phyloP scores from a whole-genome alignment of 139 green algal genomes.

The Picochlorum costavermella region DNA sequence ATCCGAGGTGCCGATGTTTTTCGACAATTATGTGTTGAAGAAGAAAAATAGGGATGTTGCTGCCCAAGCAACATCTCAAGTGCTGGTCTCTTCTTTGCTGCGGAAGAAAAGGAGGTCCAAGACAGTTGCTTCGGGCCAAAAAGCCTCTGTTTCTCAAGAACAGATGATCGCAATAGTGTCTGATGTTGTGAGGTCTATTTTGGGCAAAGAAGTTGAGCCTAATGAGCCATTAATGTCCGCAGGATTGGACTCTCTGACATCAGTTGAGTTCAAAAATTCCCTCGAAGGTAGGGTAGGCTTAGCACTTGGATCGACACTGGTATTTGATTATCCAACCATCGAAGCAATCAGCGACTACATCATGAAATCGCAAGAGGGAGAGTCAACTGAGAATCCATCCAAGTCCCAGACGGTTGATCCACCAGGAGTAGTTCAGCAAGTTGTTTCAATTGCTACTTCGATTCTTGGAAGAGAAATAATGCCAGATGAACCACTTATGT shows the following conservation, averaged over 20 bases:
- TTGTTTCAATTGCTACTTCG: neutral
- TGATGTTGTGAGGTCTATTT: constrained; percentile 24
- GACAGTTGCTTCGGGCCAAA: neutral
- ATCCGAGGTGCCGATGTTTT: constrained; percentile 15
- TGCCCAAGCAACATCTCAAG: no score
- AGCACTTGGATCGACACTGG: constrained; percentile 32
- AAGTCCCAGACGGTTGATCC: neutral
- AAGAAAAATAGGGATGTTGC: no score
- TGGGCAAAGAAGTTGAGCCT: constrained; percentile 22
- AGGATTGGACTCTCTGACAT: constrained; percentile 48
- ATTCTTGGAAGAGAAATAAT: constrained; percentile 35
- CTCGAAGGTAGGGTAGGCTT: constrained; percentile 30
- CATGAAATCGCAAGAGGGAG: constrained; percentile 10
- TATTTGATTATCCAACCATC: constrained; percentile 52
- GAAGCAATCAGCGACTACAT: constrained; percentile 19
- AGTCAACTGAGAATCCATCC: neutral
- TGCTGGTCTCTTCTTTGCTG: neutral
- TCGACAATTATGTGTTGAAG: neutral
- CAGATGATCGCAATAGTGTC: neutral
- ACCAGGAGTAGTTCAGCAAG: neutral
- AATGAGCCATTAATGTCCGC: constrained; percentile 45
- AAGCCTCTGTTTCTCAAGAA: neutral
- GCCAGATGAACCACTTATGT: constrained; percentile 56
- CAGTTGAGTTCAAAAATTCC: constrained; percentile 21
- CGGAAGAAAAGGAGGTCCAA: neutral